Base-by-base conservation (phyloP, 352 stramenopile species). In the Phytophthora capsici region DNA sequence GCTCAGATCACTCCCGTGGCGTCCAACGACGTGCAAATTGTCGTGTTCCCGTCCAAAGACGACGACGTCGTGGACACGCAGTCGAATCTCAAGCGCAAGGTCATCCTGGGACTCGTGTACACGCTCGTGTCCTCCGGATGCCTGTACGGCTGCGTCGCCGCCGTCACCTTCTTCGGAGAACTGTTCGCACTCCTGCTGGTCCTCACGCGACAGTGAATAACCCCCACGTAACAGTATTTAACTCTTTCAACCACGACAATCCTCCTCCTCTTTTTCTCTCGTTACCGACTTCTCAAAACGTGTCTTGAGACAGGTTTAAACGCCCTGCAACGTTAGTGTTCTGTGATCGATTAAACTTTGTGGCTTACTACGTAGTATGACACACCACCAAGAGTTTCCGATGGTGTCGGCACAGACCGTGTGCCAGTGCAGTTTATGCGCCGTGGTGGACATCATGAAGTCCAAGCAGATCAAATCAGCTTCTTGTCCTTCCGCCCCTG, bases 151-250 rank as follows among this genome's bases (percentile, higher is more conserved):
- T 49, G 51, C 44, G 13, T 63, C 6, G 45, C 53, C 25, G 26
- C 28, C 13, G 36, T 61, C 28, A 26, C 20, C 1, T 69, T 63
- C 44, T 53, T 69, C 36, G 60, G 52, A 10, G 54, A 69, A 16
- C 1, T 63, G 8, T 69, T 69, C 60, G 47, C 60, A 13, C 53
- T 63, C 3, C 28, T 63, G 10, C 28, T 69, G 19, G 60, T 64
- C 32, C 47, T 54, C 25, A 54, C 47, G 12, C 47, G 28, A 13
- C 26, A 53, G 5, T 53, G 10, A 53, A 9, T 9, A 34, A 34
- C 28, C 3, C 28, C 28, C 13, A 12, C 28, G 9, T 14, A 34
- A 34, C 7, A 34, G 8, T 34, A 34, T 34, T 34, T 34, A 34
- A 16, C 8, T 20, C 1, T 43, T 43, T 43, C 14, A 43, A 43